Conservation (phyloP, 768 basidiomycete species). For the Hypsizygus marmoreus region DNA sequence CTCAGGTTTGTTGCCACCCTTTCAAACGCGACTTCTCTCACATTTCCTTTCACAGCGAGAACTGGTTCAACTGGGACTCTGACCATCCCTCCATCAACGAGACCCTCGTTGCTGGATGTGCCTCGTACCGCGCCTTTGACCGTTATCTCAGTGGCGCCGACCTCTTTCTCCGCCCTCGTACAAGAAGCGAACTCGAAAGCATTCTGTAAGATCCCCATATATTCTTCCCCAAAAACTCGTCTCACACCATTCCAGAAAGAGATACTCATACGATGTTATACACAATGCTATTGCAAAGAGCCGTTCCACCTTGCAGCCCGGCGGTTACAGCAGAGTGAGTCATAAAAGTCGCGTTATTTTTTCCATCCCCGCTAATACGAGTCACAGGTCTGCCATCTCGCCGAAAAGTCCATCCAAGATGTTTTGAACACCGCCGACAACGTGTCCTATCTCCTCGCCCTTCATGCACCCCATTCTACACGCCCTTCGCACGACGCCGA, state of each 20-base stretch:
- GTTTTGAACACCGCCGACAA: constrained; percentile 76
- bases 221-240: background rate
- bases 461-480: constrained; percentile 47
- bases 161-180: constrained; percentile 69
- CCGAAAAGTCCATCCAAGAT: constrained; percentile 67
- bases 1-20: constrained; percentile 52
- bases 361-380: background rate
- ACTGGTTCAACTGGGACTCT: constrained; percentile 68
- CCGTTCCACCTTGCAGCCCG: constrained; percentile 60
- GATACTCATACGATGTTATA: constrained; percentile 79
- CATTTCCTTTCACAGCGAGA: constrained; percentile 50
- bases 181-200: constrained; percentile 65
- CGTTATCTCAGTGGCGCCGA: constrained; percentile 73
- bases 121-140: constrained; percentile 79
- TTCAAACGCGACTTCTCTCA: constrained; percentile 5
- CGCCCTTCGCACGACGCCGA: constrained; percentile 33
- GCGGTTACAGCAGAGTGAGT: constrained; percentile 49
- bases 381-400: constrained; percentile 65
- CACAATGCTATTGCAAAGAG: constrained; percentile 79
- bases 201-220: constrained; percentile 54
- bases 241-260: constrained; percentile 45
- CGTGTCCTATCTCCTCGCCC: constrained; percentile 58
- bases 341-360: background rate
- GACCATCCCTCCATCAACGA: constrained; percentile 72
- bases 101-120: constrained; percentile 72